These are phyloP conservation scores for Aethionema arabicum DNA, from an alignment of 345 rosid genomes.

Conservation along the genomic window DNA sequence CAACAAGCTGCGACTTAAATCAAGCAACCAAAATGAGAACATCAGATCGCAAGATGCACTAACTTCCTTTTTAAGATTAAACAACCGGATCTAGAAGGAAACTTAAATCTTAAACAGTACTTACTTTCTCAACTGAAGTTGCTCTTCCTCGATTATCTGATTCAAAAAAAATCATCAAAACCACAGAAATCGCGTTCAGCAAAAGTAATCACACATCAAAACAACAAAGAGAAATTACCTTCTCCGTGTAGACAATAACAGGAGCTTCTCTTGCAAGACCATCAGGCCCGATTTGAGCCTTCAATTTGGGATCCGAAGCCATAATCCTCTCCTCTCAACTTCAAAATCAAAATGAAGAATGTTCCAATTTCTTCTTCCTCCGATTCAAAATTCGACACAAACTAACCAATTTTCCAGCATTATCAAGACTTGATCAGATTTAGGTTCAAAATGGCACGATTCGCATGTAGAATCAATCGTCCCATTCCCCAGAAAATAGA, in stretches of 20 bases:
- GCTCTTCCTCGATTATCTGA: conserved; percentile 85
- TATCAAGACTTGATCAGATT: background rate
- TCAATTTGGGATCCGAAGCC: conserved; percentile 64
- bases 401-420: background rate
- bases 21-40: background rate
- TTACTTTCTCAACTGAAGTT: conserved; percentile 80
- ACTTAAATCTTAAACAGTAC: conserved; percentile 6
- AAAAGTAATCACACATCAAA: conserved; percentile 8
- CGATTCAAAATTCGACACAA: conserved; percentile 18
- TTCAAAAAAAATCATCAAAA: conserved; percentile 1
- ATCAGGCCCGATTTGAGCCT: conserved; percentile 83
- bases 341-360: background rate
- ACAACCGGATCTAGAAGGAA: background rate
- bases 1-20: background rate
- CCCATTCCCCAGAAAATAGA: conserved; percentile 11
- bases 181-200: conserved; percentile 17
- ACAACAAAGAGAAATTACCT: conserved; percentile 43
- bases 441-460: background rate
- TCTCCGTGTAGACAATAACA: conserved; percentile 86
- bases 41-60: conserved; percentile 13
- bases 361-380: conserved; percentile 21
- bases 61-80: background rate
- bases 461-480: background rate
- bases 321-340: conserved; percentile 31
- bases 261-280: conserved; percentile 85